A percentile compares a stretch with the other conserved stretches of the same genome.
These are phyloP conservation scores for Coelastrella sp. DNA, from an alignment of 139 green algal genomes.

Conservation along the genomic window DNA sequence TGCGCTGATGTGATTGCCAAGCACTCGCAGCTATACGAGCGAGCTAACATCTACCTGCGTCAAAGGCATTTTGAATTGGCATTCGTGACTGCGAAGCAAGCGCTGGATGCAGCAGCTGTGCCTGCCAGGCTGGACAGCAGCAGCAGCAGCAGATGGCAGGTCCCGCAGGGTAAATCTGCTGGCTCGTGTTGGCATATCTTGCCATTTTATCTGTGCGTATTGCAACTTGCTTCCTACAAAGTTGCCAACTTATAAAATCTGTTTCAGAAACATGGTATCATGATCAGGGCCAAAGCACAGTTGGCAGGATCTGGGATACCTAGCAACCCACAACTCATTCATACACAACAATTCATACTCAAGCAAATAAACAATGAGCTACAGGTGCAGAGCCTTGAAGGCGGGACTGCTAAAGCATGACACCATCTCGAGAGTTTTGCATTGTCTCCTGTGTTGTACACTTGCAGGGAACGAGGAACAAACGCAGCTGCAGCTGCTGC, in stretches of 20 bases:
- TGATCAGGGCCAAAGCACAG: too few species aligned
- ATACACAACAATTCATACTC: too few species aligned
- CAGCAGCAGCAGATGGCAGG: background rate
- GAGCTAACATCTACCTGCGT: background rate
- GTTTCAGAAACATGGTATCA: too few species aligned
- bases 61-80: conserved; percentile 1
- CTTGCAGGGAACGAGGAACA: background rate
- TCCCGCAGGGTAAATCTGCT: background rate
- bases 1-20: too few species aligned
- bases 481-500: background rate
- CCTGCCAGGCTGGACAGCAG: background rate
- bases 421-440: background rate
- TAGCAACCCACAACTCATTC: too few species aligned
- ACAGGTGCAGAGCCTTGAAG: too few species aligned
- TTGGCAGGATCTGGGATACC: too few species aligned
- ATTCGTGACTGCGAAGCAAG: conserved; percentile 22
- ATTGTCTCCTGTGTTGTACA: background rate
- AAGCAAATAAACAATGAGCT: too few species aligned
- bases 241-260: too few species aligned
- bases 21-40: conserved; percentile 10
- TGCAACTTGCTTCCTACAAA: too few species aligned
- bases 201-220: background rate
- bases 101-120: conserved; percentile 4
- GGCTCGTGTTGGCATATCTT: background rate
- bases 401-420: background rate